Percentiles rank a stretch among this genome's conserved stretches.
Conservation (phyloP, 805 yeast genomes). For the Hanseniaspora lachancei region DNA sequence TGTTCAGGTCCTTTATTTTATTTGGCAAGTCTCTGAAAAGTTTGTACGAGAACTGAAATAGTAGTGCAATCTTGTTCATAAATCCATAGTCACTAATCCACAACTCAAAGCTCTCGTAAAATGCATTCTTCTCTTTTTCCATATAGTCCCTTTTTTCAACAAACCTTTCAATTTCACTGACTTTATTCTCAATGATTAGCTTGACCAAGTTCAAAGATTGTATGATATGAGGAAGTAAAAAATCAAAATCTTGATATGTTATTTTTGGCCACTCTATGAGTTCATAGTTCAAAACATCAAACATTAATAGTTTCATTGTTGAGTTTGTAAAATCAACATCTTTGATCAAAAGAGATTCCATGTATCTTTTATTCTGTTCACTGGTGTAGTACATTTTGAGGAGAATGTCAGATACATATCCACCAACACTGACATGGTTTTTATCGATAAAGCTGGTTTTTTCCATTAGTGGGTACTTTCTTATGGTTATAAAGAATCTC, state of each 20-base stretch:
- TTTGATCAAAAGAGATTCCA: not conserved
- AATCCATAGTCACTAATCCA: conserved; percentile 6
- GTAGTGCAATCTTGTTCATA: conserved; percentile 1
- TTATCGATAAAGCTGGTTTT: not conserved
- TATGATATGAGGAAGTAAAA: not conserved
- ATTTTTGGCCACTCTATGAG: not conserved
- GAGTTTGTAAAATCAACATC: not conserved
- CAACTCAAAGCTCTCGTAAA: not conserved
- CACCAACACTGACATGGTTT: not conserved
- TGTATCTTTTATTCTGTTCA: not conserved
- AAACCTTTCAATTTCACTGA: not conserved
- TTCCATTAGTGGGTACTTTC: not conserved
- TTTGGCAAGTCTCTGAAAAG: conserved; percentile 1
- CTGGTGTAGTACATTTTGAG: conserved; percentile 4
- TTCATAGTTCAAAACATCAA: not conserved
- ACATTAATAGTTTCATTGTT: not conserved
- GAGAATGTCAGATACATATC: conserved; percentile 6
- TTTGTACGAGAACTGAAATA: conserved; percentile 6
- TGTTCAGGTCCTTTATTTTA: not conserved
- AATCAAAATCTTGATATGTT: not conserved
- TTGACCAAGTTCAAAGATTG: conserved; percentile 6
- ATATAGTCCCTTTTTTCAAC: not conserved
- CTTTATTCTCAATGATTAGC: not conserved
- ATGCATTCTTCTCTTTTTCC: not conserved
- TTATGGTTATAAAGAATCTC: not conserved